phyloP scores from a whole-genome alignment of 345 rosid species.

The Rhodamnia rubescens region DNA sequence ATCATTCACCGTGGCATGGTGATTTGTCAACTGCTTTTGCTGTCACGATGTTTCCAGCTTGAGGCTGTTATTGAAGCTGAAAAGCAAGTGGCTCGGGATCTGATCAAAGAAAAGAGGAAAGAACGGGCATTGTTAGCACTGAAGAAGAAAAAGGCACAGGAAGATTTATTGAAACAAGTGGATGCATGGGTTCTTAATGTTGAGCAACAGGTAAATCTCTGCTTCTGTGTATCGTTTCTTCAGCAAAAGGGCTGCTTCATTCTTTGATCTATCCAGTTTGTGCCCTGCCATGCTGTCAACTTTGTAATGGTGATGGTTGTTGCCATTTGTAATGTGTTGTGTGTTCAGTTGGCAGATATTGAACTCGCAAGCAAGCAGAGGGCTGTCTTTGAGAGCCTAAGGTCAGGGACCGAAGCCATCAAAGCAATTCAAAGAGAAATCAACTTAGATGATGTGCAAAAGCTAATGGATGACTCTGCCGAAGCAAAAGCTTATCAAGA shows the following conservation, averaged over 20 bases:
- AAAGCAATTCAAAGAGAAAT: constrained; percentile 89
- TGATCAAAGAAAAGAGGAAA: constrained; percentile 75
- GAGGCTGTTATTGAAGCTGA: constrained; percentile 81
- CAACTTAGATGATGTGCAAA: constrained; percentile 83
- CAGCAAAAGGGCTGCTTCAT: neutral
- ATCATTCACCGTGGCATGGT: neutral
- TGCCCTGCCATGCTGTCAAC: neutral
- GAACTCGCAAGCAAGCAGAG: constrained; percentile 92
- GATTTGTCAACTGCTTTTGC: neutral
- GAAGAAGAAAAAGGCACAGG: constrained; percentile 93
- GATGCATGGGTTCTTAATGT: constrained; percentile 92
- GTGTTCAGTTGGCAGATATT: constrained; percentile 72
- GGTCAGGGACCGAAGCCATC: constrained; percentile 67
- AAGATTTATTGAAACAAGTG: constrained; percentile 83
- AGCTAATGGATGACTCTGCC: constrained; percentile 86
- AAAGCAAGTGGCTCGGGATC: constrained; percentile 78
- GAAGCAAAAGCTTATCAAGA: constrained; percentile 97
- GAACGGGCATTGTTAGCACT: constrained; percentile 85
- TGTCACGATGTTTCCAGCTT: constrained; percentile 29
- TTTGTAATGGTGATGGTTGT: neutral
- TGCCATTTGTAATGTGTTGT: neutral
- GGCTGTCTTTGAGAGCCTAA: constrained; percentile 88
- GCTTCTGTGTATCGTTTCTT: neutral
- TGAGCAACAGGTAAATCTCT: constrained; percentile 71
- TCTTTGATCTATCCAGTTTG: neutral